Conservation (phyloP, 225 moss, liverwort and hornwort genomes). For the Sphagnum contortum region DNA sequence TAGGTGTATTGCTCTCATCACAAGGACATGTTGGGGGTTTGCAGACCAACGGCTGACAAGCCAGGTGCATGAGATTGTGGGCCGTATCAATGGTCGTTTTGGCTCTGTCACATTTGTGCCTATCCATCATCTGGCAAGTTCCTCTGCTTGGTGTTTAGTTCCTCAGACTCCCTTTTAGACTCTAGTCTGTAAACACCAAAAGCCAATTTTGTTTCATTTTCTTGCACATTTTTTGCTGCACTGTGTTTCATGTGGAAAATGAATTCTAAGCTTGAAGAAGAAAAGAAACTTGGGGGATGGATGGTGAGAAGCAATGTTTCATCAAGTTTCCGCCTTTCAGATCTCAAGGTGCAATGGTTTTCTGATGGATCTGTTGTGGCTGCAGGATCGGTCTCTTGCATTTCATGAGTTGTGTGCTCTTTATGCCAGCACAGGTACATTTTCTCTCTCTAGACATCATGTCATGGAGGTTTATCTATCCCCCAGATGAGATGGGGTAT, state of each 20-base stretch:
- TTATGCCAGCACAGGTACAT: conserved; percentile 65
- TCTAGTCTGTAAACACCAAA: not conserved
- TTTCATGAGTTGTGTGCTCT: conserved; percentile 82
- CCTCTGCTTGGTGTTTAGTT: not conserved
- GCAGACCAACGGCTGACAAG: conserved; percentile 76
- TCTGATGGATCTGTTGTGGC: not conserved
- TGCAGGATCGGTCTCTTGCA: conserved; percentile 67
- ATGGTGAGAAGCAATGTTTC: too few species aligned
- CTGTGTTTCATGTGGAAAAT: too few species aligned
- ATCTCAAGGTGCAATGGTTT: too few species aligned
- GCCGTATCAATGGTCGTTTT: conserved; percentile 80
- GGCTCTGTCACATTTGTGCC: conserved; percentile 72
- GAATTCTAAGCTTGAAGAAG: too few species aligned
- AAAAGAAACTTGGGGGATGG: too few species aligned
- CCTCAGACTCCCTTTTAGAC: not conserved
- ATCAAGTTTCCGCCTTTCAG: too few species aligned
- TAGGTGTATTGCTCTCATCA: too few species aligned
- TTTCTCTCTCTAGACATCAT: not conserved
- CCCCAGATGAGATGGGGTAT: too few species aligned
- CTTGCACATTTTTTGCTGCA: too few species aligned
- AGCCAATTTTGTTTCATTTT: too few species aligned
- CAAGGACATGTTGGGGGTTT: conserved; percentile 1
- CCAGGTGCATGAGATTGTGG: conserved; percentile 89
- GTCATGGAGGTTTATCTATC: too few species aligned
- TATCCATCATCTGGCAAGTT: conserved; percentile 54